Evolutionary conservation across 2,329 filamentous ascomycete species (phyloP), one percentile per base, ranked within the genome.

Genomic region (Cytospora piceicola): DNA sequence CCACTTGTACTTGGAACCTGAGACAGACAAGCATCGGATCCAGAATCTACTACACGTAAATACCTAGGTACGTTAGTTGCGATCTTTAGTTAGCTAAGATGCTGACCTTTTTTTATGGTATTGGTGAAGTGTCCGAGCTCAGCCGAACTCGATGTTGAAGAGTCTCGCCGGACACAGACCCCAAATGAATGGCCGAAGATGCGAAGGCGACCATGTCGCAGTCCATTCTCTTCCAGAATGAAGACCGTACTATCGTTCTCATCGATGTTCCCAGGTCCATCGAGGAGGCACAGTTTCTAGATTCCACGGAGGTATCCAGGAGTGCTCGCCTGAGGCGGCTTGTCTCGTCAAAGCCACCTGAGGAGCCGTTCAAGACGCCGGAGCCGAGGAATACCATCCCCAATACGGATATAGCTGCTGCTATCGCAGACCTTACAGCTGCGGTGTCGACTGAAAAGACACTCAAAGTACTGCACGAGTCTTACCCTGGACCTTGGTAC

Each of bases 241-340:
- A 75, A 2, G 77, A 80, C 56, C 72, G 77, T 58, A 80, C 83
- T 55, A 76, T 89, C 61, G 79, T 86, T 27, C 74, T 93, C 30
- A 75, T 93, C 60, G 91, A 94, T 72, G 85, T 93, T 55, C 90
- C 91, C 29, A 79, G 81, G 22, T 91, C 91, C 1, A 84, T 93
- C 49, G 88, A 90, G 69, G 81, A 86, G 67, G 86, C 85, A 22
- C 91, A 93, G 76, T 81, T 82, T 39, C 77, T 78, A 15, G 73
- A 77, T 66, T 70, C 27, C 74, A 61, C 77, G 32, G 27, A 49
- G 20, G n/a, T 8, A 58, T 8, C 39, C 30, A 46, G 52, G 4
- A 22, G 17, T 12, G 17, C 24, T n/a, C 9, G 9, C 6, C 39
- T 17, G 15, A 77, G 78, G 59, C 78, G 79, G 64, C 76, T 87